Evolutionary conservation across 345 rosid genomes (phyloP).

Genomic region (Boechera divaricarpa): DNA sequence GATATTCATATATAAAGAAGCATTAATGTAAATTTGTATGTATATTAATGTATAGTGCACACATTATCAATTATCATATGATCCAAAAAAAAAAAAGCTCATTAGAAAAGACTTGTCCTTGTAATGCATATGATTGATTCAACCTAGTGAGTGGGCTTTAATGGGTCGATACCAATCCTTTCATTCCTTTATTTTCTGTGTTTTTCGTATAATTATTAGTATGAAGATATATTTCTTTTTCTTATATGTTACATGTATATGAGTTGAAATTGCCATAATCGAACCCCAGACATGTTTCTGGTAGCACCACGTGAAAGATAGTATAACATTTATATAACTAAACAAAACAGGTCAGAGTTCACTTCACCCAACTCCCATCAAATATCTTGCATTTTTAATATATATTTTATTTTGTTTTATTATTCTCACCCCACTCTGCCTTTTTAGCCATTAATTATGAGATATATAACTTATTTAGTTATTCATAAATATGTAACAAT

Average conservation of each 20-base stretch:
- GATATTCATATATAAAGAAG: not conserved
- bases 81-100: slow-evolving; percentile 41
- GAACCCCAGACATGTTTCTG: slow-evolving; percentile 45
- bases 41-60: slow-evolving; percentile 11
- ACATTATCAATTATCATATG: slow-evolving; percentile 32
- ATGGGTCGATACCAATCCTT: slow-evolving; percentile 39
- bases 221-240: not conserved
- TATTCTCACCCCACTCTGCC: slow-evolving; percentile 23
- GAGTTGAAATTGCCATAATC: slow-evolving; percentile 41
- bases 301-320: slow-evolving; percentile 47
- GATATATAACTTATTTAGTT: not conserved
- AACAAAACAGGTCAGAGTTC: slow-evolving; percentile 46
- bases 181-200: slow-evolving; percentile 22
- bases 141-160: slow-evolving; percentile 39
- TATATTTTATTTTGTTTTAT: not conserved
- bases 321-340: slow-evolving; percentile 44
- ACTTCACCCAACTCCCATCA: slow-evolving; percentile 43
- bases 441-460: slow-evolving; percentile 33
- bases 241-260: slow-evolving; percentile 12
- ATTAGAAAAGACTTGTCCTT: slow-evolving; percentile 47
- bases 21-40: slow-evolving; percentile 19
- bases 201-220: not conserved
- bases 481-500: not conserved
- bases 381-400: slow-evolving; percentile 25
- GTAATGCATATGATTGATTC: slow-evolving; percentile 43